Conservation (phyloP, 2,329 filamentous ascomycete genomes). For the Zasmidium citrigriseum region DNA sequence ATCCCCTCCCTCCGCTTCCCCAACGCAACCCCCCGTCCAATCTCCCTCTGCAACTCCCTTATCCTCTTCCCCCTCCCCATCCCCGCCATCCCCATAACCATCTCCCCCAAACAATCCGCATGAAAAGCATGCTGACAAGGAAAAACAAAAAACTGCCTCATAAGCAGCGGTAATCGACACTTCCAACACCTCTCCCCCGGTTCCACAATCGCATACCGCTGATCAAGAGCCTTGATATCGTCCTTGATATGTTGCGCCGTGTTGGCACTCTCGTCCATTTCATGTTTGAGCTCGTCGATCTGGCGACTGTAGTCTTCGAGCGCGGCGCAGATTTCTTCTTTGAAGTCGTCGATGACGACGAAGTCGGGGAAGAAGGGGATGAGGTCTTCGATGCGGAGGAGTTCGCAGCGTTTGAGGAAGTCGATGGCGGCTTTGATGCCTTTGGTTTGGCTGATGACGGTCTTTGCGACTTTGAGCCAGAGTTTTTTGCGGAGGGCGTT, state of each 20-base stretch:
- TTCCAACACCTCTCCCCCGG: conserved; percentile 92
- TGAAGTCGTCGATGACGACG: conserved; percentile 98
- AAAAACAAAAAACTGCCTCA: conserved; percentile 95
- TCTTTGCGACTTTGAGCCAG: conserved; percentile 92
- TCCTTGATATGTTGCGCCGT: conserved; percentile 89
- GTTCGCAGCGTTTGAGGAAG: conserved; percentile 86
- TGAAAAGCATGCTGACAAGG: conserved; percentile 98
- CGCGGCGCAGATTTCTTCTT: conserved; percentile 93
- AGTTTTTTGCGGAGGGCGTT: conserved; percentile 86
- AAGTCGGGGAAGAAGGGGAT: conserved; percentile 99
- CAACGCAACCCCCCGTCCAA: conserved; percentile 70
- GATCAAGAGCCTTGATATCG: conserved; percentile 82
- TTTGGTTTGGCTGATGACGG: conserved; percentile 82
- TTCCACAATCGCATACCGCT: conserved; percentile 93
- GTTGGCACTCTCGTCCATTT: conserved; percentile 92
- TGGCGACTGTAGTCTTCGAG: conserved; percentile 90
- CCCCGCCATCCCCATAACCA: conserved; percentile 80
- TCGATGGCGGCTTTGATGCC: conserved; percentile 87
- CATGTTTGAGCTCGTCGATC: conserved; percentile 82
- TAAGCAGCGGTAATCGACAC: conserved; percentile 81
- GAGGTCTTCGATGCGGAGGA: conserved; percentile 91
- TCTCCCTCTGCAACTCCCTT: conserved; percentile 78
- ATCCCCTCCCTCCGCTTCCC: conserved; percentile 76
- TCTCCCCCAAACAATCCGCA: conserved; percentile 85
- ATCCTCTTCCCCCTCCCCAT: conserved; percentile 76